These are phyloP conservation scores for Xanthoconium purpureum DNA, from an alignment of 768 basidiomycete species.

Conservation along the genomic window DNA sequence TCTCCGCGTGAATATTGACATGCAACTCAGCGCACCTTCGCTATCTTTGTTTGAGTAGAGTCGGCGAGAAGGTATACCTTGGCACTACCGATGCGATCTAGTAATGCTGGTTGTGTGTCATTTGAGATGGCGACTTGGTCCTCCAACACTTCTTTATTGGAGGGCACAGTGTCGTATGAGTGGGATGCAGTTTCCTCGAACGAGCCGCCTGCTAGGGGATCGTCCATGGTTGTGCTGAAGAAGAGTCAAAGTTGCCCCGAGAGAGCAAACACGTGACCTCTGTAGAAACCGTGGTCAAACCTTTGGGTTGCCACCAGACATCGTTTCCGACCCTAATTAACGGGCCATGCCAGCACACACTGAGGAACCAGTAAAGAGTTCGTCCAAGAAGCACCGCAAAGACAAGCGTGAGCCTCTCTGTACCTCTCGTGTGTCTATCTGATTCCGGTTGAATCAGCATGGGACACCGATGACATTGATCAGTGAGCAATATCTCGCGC, in stretches of 20 bases:
- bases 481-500: conserved; percentile 61
- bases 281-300: too few species aligned
- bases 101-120: conserved; percentile 37
- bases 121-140: conserved; percentile 30
- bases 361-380: conserved; percentile 51
- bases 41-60: conserved; percentile 51
- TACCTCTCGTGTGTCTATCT: neutral
- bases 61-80: conserved; percentile 81
- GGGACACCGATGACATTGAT: conserved; percentile 99
- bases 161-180: conserved; percentile 52
- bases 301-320: too few species aligned
- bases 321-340: too few species aligned
- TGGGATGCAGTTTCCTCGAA: conserved; percentile 35
- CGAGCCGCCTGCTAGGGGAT: conserved; percentile 35
- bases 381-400: conserved; percentile 89
- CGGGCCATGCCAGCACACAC: conserved; percentile 21
- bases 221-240: conserved; percentile 43
- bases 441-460: conserved; percentile 54
- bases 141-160: conserved; percentile 54
- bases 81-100: conserved; percentile 64
- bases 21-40: conserved; percentile 67
- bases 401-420: conserved; percentile 76
- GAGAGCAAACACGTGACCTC: conserved; percentile 18
- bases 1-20: conserved; percentile 36
- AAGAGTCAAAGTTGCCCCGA: neutral